phyloP scores from a whole-genome alignment of 139 green algal genomes.

The Chlamydomonas schloesseri region DNA sequence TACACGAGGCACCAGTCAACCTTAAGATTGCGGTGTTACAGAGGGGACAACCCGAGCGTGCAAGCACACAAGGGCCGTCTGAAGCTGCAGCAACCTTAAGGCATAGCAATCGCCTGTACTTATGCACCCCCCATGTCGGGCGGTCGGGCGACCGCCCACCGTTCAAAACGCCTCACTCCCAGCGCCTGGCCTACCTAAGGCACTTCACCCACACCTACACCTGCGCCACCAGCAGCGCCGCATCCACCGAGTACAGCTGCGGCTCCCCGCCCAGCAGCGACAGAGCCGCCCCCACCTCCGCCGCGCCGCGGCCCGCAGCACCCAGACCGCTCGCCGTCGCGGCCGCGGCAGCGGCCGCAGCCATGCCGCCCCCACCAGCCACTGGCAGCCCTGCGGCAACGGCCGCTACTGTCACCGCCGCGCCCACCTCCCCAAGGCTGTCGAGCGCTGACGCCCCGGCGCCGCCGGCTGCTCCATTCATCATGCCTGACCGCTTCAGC shows the following conservation, averaged over 20 bases:
- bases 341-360: not conserved
- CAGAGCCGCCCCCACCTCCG: not conserved
- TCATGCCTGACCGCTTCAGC: conserved; percentile 7
- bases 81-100: no score
- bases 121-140: no score
- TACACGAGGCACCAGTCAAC: no score
- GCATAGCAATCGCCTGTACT: no score
- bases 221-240: not conserved
- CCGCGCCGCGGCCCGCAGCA: not conserved
- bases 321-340: not conserved
- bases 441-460: not conserved
- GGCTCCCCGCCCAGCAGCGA: conserved; percentile 6
- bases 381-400: not conserved
- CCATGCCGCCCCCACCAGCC: not conserved
- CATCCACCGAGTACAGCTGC: conserved; percentile 12
- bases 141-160: no score
- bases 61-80: no score
- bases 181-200: no score
- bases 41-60: no score
- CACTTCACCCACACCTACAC: not conserved
- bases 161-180: no score
- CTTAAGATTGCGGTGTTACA: no score
- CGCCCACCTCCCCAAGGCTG: not conserved
- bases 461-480: not conserved
- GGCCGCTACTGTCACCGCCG: not conserved